phyloP scores from a whole-genome alignment of 441 rosid species.

The Geranium incanum region DNA sequence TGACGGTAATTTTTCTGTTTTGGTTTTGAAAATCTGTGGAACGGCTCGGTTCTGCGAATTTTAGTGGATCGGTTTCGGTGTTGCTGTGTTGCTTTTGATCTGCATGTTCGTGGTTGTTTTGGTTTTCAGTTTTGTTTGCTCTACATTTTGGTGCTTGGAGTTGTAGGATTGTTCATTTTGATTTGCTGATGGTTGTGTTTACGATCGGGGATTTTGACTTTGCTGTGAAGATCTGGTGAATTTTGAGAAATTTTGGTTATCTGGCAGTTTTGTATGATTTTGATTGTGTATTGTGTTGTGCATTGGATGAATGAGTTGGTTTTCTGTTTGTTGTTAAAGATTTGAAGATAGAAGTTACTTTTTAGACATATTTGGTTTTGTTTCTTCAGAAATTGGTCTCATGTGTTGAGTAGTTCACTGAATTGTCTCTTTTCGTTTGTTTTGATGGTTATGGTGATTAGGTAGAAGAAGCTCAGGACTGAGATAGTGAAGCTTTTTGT shows the following conservation, averaged over 20 bases:
- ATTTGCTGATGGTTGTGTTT: neutral
- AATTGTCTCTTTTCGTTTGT: neutral
- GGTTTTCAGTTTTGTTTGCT: neutral
- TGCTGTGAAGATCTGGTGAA: neutral
- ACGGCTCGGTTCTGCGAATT: neutral
- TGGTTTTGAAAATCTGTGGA: neutral
- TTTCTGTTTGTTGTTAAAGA: neutral
- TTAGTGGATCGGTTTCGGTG: neutral
- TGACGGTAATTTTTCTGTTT: neutral
- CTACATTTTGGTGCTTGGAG: neutral
- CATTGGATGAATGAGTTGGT: no score
- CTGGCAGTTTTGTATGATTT: neutral
- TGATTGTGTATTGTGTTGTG: neutral
- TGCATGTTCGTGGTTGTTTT: neutral
- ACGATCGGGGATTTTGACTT: neutral
- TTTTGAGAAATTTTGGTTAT: conserved; percentile 1
- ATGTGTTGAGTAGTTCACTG: neutral
- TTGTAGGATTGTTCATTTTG: neutral
- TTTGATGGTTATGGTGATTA: neutral
- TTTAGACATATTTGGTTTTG: neutral
- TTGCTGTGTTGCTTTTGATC: neutral
- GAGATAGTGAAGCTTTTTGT: neutral
- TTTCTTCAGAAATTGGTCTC: neutral
- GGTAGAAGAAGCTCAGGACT: neutral
- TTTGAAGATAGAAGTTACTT: neutral